A percentile compares a stretch with the other conserved stretches of the same genome.
Conservation (phyloP, 768 basidiomycete genomes). For the Crepidotus variabilis region DNA sequence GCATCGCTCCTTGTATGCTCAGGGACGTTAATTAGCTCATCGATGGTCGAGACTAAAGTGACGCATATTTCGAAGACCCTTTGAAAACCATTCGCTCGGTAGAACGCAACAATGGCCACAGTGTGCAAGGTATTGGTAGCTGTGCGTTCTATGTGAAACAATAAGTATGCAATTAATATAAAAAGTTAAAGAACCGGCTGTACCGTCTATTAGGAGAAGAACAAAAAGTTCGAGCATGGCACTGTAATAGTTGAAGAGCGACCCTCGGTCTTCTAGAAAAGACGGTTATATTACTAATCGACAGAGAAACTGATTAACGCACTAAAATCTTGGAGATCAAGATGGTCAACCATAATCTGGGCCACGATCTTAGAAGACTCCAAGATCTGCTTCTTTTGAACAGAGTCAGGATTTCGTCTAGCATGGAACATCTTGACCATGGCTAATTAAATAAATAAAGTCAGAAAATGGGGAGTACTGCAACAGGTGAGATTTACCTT, state of each 20-base stretch:
- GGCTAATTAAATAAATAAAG: conserved; percentile 46
- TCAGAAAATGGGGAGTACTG: neutral
- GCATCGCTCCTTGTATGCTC: conserved; percentile 55
- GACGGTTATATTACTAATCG: neutral
- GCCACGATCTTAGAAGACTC: conserved; percentile 71
- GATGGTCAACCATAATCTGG: conserved; percentile 66
- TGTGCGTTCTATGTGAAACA: conserved; percentile 58
- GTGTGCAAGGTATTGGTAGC: conserved; percentile 76
- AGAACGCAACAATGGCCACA: conserved; percentile 73
- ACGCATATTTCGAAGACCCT: conserved; percentile 57
- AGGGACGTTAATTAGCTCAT: conserved; percentile 41
- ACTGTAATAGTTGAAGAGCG: conserved; percentile 42
- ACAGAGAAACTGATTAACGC: conserved; percentile 18
- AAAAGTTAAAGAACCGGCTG: conserved; percentile 9
- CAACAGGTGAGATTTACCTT: conserved; percentile 47
- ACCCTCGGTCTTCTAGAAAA: conserved; percentile 25
- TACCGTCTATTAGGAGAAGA: conserved; percentile 48
- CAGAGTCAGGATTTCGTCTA: conserved; percentile 68
- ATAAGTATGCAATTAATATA: neutral
- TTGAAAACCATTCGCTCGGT: conserved; percentile 67
- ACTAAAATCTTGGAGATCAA: conserved; percentile 54
- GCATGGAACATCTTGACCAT: conserved; percentile 85
- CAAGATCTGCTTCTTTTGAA: conserved; percentile 74
- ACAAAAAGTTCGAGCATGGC: conserved; percentile 43
- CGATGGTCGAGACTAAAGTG: conserved; percentile 54